These are phyloP conservation scores for Lichtheimia ramosa DNA, from an alignment of 371 early-diverging fungal genomes.

Conservation along the genomic window DNA sequence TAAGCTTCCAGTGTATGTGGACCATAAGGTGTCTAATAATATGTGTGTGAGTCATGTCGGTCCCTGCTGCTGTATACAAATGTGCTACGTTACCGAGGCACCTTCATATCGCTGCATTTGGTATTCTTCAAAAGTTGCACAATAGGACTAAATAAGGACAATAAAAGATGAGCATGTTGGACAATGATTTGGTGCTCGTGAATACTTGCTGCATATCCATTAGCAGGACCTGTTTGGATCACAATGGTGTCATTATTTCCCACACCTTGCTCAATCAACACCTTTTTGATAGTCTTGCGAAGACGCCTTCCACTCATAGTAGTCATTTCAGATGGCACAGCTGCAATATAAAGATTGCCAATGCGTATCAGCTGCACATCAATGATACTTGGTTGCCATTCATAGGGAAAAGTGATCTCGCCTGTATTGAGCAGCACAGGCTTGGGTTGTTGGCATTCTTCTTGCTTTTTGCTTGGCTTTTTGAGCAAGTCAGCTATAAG, in stretches of 20 bases:
- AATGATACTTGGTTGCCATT: conserved; percentile 59
- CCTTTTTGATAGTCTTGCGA: conserved; percentile 33
- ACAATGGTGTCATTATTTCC: conserved; percentile 48
- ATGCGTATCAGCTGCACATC: conserved; percentile 55
- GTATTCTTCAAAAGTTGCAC: conserved; percentile 67
- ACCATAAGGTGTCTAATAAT: conserved; percentile 57
- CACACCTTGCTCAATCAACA: conserved; percentile 36
- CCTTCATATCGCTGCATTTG: conserved; percentile 70
- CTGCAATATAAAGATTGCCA: conserved; percentile 57
- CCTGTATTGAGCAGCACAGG: conserved; percentile 64
- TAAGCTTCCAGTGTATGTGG: conserved; percentile 62
- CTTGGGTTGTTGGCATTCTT: conserved; percentile 61
- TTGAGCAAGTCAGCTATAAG: conserved; percentile 37
- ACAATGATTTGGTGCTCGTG: conserved; percentile 3
- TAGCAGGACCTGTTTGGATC: conserved; percentile 56
- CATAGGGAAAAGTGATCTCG: conserved; percentile 44
- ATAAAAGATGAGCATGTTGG: no score
- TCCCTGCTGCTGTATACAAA: no score
- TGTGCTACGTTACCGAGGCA: conserved; percentile 37
- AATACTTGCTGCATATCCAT: conserved; percentile 38
- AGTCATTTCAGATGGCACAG: conserved; percentile 62
- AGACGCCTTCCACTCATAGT: conserved; percentile 68
- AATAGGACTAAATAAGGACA: conserved; percentile 51
- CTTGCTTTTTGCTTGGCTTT: conserved; percentile 37
- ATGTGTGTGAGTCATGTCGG: not conserved